Evolutionary conservation across 495 filamentous ascomycete genomes (phyloP), one percentile per base, ranked within the genome.

Genomic region (Bacidia rubella): DNA sequence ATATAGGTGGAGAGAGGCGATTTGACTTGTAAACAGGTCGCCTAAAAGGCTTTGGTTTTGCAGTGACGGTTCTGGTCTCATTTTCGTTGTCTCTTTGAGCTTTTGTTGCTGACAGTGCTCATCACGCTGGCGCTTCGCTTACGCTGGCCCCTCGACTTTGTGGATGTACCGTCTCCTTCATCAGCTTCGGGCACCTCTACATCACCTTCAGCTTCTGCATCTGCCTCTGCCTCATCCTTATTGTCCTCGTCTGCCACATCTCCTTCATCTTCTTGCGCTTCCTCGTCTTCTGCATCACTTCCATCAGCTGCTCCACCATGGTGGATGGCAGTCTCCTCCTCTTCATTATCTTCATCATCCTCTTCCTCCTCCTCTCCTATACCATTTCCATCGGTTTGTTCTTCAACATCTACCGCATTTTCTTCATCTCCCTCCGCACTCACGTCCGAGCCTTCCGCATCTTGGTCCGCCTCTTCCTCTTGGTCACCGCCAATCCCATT

Each of bases 401-500:
- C 54, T 3, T 65, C 17, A 62, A 61, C 60, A 62, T 74, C 54
- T 56, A 70, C 62, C 69, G 70, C 51, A 7, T 26, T 40, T 2
- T 56, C 61, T 17, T 66, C 62, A 46, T 67, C 61, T 15, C 46
- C 54, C 10, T 41, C 57, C 2, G 9, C 49, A 2, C 27, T 25
- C 23, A 29, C 48, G n/a, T 50, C 32, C 15, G 24, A 32, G 19
- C 47, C 57, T 45, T 62, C 40, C 35, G 47, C 56, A 50, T 58
- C 41, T 49, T 61, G 62, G 66, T 72, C 47, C 15, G 15, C 5
- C 20, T 47, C 44, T 19, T 50, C 47, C 9, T 50, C 47, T 22
- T 44, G 41, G 22, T 50, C 47, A 15, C 38, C 17, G 11, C 64
- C 57, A 81, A 83, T 50, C 75, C 67, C 56, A 82, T 51, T 47